Base-by-base conservation (phyloP, 2,329 filamentous ascomycete species). In the Ophiocordyceps unilateralis region DNA sequence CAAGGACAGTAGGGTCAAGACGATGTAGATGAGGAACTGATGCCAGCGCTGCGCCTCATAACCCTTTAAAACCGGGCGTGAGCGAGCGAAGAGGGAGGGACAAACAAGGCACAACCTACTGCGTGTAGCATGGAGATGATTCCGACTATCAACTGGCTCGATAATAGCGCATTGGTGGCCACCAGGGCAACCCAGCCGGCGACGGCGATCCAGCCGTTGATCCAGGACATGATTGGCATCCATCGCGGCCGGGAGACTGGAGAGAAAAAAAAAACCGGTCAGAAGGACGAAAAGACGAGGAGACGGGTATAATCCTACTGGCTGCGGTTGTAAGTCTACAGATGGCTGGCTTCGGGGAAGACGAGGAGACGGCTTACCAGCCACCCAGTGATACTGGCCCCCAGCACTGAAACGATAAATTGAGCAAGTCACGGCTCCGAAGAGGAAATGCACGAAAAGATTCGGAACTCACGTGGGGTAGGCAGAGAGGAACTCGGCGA, bases 381-480 rank as follows among this genome's bases (percentile, higher is more conserved):
- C 78, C 1, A 80, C 80, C 80, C 80, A 84, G 54, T 83, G 78
- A 48, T 84, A 83, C 56, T 79, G 70, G 4, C 72, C 76, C 47
- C 70, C 72, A 4, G 71, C 71, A 0, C 52, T 54, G 39, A 8
- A 19, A 23, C n/a, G 2, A 17, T 20, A 7, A 12, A 34, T 11
- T 34, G n/a, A n/a, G 4, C 14, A 17, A 26, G 14, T 20, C 7
- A 17, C 5, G 10, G 14, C 23, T 11, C 10, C 15, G 3, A 15
- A 6, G 34, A n/a, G 9, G 5, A 17, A 34, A 32, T 11, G 11
- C 12, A 15, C 1, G 5, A 14, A 24, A 14, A 23, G 23, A 14
- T n/a, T n/a, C n/a, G 11, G 4, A 14, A 12, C 52, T 41, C 40
- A 51, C 52, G 66, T 69, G 1, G 66, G 66, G 39, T 75, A 81